Percentiles rank a stretch among this genome's conserved stretches.
Conservation (phyloP, 495 filamentous ascomycete species). For the Aspergillus diversus region DNA sequence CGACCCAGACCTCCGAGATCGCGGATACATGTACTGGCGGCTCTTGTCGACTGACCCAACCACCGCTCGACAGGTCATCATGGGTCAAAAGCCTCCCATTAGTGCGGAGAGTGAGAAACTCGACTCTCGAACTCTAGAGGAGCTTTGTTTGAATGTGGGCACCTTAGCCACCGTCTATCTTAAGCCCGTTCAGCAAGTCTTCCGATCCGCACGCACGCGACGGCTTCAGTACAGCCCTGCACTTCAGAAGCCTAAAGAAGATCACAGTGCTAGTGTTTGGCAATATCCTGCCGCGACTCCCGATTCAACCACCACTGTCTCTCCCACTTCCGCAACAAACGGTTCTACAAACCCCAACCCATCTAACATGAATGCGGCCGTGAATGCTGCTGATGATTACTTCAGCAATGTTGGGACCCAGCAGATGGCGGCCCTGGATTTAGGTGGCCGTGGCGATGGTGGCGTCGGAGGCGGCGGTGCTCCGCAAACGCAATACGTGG, state of each 20-base stretch:
- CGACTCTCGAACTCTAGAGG: slow-evolving; percentile 88
- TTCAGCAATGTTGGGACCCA: slow-evolving; percentile 73
- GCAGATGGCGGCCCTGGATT: slow-evolving; percentile 70
- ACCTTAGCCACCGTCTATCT: slow-evolving; percentile 97
- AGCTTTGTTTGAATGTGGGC: slow-evolving; percentile 95
- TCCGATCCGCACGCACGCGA: slow-evolving; percentile 82
- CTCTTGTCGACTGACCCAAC: slow-evolving; percentile 92
- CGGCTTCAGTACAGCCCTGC: slow-evolving; percentile 80
- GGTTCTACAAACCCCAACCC: slow-evolving; percentile 25
- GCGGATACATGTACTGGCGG: slow-evolving; percentile 99
- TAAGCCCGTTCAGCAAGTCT: slow-evolving; percentile 97
- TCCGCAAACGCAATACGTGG: slow-evolving; percentile 52
- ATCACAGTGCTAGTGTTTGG: slow-evolving; percentile 47
- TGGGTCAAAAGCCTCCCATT: slow-evolving; percentile 96
- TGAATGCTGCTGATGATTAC: slow-evolving; percentile 82
- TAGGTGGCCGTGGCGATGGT: slow-evolving; percentile 52
- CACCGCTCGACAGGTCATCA: slow-evolving; percentile 83
- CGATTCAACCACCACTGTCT: slow-evolving; percentile 14
- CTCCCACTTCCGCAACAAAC: slow-evolving; percentile 30
- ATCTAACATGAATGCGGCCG: slow-evolving; percentile 64
- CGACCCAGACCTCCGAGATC: slow-evolving; percentile 92
- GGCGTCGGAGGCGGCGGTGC: slow-evolving; percentile 42
- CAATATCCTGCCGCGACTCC: slow-evolving; percentile 32
- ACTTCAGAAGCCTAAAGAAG: slow-evolving; percentile 67
- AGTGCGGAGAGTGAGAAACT: slow-evolving; percentile 95